Base-by-base conservation (phyloP, 2,329 filamentous ascomycete genomes). In the Diaporthe ampelina region DNA sequence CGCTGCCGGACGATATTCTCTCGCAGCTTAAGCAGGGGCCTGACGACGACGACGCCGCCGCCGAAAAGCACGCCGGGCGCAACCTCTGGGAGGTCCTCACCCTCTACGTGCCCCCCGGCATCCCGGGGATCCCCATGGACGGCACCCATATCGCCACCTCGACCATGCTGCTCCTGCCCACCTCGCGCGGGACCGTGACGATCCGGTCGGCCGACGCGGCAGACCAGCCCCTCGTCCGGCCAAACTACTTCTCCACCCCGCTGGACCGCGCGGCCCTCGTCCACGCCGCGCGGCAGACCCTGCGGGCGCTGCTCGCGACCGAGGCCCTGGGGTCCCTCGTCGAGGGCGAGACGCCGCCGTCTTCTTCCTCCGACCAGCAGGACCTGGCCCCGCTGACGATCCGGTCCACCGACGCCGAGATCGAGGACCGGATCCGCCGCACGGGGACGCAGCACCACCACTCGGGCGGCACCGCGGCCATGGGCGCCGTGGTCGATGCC, bases 391-490 rank as follows among this genome's bases (percentile, higher is more conserved):
- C 71, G 9, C 71, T 73, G 26, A 73, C 59, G 26, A 35, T 50
- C n/a, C 35, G 50, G 70, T 24, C 77, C 5, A 79, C 72, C 32
- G 76, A 79, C 48, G 79, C 75, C 29, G 70, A 13, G 10, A 80
- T 80, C 26, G 70, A 78, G 45, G 77, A 79, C 8, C 77, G 79
- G 57, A 76, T 81, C 48, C 61, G 75, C 40, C 72, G 70, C 21
- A 79, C 79, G 0, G 79, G 79, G 63, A 32, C 67, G 13, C 71
- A 68, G 59, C 71, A 73, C 17, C 71, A 73, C n/a, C 71, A 73
- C 29, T 73, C 72, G 32, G 72, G 63, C 11, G 72, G 63, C 1
- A 70, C 63, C 29, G 65, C 43, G 11, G 54, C 72, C 4, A 73
- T 73, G 54, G 72, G 72, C 1, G 63, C 61, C 40, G 72, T 63